Evolutionary conservation across 176 grass and related monocot species (phyloP).

Genomic region (Rhipidocladum racemiflorum): DNA sequence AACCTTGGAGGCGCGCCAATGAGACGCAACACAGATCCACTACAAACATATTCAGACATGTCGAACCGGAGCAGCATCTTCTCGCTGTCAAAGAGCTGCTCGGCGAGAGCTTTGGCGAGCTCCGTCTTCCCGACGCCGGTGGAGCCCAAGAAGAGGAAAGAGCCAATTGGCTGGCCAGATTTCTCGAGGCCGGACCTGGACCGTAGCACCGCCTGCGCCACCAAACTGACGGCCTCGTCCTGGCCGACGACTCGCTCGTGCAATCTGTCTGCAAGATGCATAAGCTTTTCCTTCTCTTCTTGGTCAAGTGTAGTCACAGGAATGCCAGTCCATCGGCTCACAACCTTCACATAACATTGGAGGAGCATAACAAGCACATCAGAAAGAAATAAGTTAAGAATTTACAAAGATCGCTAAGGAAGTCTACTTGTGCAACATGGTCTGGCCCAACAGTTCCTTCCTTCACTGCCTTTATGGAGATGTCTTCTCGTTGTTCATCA

Average conservation of each 20-base stretch:
- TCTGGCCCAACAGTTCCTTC: constrained; percentile 7
- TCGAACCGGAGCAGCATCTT: constrained; percentile 35
- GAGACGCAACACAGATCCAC: constrained; percentile 16
- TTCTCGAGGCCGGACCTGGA: constrained; percentile 33
- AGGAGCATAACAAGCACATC: not conserved
- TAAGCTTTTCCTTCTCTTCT: constrained; percentile 31
- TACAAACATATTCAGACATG: constrained; percentile 43
- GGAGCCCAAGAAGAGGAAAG: constrained; percentile 42
- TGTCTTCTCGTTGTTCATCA: not conserved
- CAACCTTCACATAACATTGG: not conserved
- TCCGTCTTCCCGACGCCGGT: constrained; percentile 62
- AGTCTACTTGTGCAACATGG: constrained; percentile 7
- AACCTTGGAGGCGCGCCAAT: constrained; percentile 50
- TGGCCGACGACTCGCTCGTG: constrained; percentile 39
- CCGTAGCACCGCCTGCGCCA: constrained; percentile 34
- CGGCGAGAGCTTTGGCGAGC: constrained; percentile 47
- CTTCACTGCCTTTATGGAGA: not conserved
- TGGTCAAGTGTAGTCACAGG: constrained; percentile 29
- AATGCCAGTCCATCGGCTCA: constrained; percentile 43
- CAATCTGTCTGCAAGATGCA: constrained; percentile 24
- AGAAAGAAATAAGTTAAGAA: not conserved
- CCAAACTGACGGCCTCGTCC: constrained; percentile 24
- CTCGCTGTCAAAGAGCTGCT: constrained; percentile 34
- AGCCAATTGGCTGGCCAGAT: constrained; percentile 19
- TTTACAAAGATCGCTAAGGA: not conserved